Percentiles rank a stretch among this genome's conserved stretches.
Evolutionary conservation across 129 eudicot genomes (phyloP).

Genomic region (Centrapalus pauciflorus): DNA sequence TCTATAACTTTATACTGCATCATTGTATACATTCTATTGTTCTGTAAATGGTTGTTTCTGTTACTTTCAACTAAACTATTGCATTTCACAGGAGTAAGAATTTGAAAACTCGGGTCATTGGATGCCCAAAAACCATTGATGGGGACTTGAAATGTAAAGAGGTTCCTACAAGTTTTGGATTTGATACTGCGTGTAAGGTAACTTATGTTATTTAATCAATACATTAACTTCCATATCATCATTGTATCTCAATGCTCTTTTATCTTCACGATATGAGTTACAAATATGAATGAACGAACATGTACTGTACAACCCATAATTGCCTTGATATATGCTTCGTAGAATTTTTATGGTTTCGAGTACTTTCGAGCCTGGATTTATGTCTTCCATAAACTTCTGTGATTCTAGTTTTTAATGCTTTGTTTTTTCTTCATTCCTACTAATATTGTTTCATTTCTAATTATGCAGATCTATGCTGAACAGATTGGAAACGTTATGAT

Average conservation of each 20-base stretch:
- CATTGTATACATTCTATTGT: neutral
- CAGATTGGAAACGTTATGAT: constrained; percentile 98
- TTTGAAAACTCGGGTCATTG: constrained; percentile 85
- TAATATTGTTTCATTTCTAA: neutral
- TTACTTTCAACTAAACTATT: neutral
- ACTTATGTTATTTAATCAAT: constrained; percentile 7
- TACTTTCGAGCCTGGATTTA: too few species aligned
- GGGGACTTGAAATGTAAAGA: constrained; percentile 98
- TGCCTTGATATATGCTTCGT: neutral
- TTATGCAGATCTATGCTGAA: constrained; percentile 86
- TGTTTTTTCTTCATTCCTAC: neutral
- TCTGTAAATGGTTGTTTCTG: neutral
- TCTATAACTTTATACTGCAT: too few species aligned
- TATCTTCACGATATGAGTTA: neutral
- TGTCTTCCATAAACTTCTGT: neutral
- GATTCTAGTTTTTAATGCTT: neutral
- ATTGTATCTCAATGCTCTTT: neutral
- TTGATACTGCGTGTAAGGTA: constrained; percentile 99
- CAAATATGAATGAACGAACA: neutral
- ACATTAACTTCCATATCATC: neutral
- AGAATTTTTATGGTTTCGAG: too few species aligned
- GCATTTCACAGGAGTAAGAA: constrained; percentile 63
- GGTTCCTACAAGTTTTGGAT: constrained; percentile 95
- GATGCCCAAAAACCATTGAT: constrained; percentile 99
- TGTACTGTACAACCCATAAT: neutral